A percentile compares a stretch with the other conserved stretches of the same genome.
These are phyloP conservation scores for Pseudozyma thailandica DNA, from an alignment of 1,284 basidiomycete species.

Conservation along the genomic window DNA sequence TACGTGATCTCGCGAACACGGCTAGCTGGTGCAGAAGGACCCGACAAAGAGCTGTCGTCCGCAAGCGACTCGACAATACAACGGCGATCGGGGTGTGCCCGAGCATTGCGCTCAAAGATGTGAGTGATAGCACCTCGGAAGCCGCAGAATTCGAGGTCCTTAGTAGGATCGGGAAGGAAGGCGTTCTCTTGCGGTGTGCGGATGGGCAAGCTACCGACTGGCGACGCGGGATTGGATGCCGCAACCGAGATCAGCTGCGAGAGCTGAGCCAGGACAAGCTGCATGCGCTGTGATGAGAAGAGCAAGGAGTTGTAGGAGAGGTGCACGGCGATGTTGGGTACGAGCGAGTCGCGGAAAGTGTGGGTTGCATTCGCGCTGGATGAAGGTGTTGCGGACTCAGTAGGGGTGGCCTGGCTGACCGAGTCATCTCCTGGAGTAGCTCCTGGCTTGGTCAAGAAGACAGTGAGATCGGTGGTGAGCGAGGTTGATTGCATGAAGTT, in stretches of 20 bases:
- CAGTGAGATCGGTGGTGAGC: conserved; percentile 88
- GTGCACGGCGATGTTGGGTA: conserved; percentile 77
- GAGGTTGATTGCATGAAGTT: conserved; percentile 71
- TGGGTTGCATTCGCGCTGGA: conserved; percentile 16
- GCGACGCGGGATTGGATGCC: conserved; percentile 72
- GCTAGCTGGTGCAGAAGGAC: conserved; percentile 72
- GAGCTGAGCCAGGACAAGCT: conserved; percentile 85
- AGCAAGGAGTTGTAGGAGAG: conserved; percentile 94
- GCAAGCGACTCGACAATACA: conserved; percentile 72
- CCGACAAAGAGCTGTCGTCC: conserved; percentile 73
- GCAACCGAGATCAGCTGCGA: conserved; percentile 79
- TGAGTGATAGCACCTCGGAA: conserved; percentile 94
- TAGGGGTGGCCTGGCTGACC: neutral
- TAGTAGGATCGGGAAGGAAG: conserved; percentile 84
- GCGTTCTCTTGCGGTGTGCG: conserved; percentile 75
- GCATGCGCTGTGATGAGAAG: conserved; percentile 83
- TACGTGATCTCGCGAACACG: conserved; percentile 78
- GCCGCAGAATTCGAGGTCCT: conserved; percentile 94
- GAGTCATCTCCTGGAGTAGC: conserved; percentile 47
- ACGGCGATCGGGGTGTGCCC: conserved; percentile 59
- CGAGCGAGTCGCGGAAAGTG: conserved; percentile 70
- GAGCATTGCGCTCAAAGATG: conserved; percentile 70
- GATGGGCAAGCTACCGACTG: conserved; percentile 60
- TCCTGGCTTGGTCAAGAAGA: conserved; percentile 71
- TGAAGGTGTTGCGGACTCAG: conserved; percentile 17